A percentile compares a stretch with the other conserved stretches of the same genome.
phyloP scores from a whole-genome alignment of 1,284 basidiomycete species.

The Moniliella sp. region DNA sequence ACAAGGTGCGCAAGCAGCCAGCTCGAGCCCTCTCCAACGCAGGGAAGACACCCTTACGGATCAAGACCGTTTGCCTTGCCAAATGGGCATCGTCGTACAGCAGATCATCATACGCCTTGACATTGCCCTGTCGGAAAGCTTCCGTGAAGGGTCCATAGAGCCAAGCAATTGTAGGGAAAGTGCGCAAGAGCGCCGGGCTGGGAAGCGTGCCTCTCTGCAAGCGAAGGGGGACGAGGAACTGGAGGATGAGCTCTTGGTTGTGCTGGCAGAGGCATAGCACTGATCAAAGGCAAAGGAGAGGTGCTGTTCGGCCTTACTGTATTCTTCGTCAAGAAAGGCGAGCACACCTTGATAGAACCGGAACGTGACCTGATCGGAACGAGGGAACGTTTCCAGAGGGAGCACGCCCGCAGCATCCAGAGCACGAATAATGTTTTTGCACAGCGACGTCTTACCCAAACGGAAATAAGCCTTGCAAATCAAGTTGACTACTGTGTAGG shows the following conservation, averaged over 20 bases:
- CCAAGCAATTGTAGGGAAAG: conserved; percentile 50
- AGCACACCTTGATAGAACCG: conserved; percentile 82
- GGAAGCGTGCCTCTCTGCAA: conserved; percentile 68
- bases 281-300: neutral
- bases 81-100: conserved; percentile 40
- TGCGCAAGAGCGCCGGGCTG: conserved; percentile 44
- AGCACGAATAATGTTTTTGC: conserved; percentile 74
- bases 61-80: conserved; percentile 51
- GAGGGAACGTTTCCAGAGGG: conserved; percentile 51
- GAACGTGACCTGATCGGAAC: conserved; percentile 55
- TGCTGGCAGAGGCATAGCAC: neutral
- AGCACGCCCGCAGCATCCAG: conserved; percentile 71
- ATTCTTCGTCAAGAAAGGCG: conserved; percentile 76
- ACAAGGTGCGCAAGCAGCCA: conserved; percentile 59
- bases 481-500: conserved; percentile 77
- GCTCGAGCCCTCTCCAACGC: conserved; percentile 70
- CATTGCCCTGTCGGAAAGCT: conserved; percentile 56
- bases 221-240: conserved; percentile 68
- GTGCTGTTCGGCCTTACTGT: conserved; percentile 29
- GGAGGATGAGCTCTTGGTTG: conserved; percentile 48
- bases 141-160: conserved; percentile 59
- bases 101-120: conserved; percentile 54
- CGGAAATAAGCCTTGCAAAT: conserved; percentile 85
- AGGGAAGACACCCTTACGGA: conserved; percentile 62
- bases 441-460: conserved; percentile 67